Conservation (phyloP, 306 rosid genomes). For the Quercus aquifolioides region DNA sequence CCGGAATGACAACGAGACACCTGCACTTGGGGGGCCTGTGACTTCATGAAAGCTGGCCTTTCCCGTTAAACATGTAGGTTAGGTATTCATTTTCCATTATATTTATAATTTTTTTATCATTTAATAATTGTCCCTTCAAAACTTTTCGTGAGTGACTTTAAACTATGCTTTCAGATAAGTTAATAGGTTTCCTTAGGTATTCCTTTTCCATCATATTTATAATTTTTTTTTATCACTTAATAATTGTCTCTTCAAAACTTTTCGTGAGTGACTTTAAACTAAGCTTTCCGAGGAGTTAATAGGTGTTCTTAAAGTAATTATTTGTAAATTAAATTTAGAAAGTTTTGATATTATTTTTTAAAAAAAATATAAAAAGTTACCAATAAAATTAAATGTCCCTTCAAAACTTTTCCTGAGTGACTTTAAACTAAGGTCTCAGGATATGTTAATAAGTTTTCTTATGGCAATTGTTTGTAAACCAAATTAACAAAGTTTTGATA, state of each 20-base stretch:
- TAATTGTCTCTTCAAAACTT: background rate
- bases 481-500: too few species aligned
- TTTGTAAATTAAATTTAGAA: too few species aligned
- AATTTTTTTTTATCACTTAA: background rate
- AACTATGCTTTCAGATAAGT: too few species aligned
- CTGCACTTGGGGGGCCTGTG: background rate
- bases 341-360: too few species aligned
- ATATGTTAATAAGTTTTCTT: too few species aligned
- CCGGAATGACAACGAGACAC: constrained; percentile 28
- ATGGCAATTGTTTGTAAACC: too few species aligned
- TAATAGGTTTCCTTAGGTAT: background rate
- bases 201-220: background rate
- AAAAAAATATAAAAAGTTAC: fast-evolving
- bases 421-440: too few species aligned
- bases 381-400: background rate
- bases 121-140: background rate
- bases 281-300: too few species aligned
- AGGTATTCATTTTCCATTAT: background rate
- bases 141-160: too few species aligned
- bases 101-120: background rate
- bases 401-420: background rate
- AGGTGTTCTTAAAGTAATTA: fast-evolving
- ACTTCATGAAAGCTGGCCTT: constrained; percentile 31
- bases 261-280: too few species aligned
- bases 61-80: constrained; percentile 30